Conservation (phyloP, 2,329 filamentous ascomycete genomes). For the Penicillium sp. region DNA sequence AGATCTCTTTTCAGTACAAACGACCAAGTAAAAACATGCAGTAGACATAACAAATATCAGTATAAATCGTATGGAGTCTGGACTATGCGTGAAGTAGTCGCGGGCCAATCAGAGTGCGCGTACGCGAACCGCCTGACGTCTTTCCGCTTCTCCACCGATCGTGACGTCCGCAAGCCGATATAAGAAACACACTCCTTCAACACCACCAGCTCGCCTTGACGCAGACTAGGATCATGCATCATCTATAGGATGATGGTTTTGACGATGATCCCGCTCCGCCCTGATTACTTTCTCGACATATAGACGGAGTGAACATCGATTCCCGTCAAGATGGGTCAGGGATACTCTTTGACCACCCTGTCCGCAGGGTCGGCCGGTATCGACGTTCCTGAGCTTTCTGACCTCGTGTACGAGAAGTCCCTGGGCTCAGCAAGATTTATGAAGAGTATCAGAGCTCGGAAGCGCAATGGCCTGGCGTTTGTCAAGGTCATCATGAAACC, state of each 20-base stretch:
- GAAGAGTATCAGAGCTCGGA: conserved; percentile 88
- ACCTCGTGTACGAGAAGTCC: conserved; percentile 86
- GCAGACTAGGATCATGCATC: neutral
- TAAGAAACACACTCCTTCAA: neutral
- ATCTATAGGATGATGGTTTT: neutral
- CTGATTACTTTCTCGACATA: neutral
- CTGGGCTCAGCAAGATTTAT: conserved; percentile 91
- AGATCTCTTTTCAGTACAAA: too few relatives aligned
- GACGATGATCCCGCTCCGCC: neutral
- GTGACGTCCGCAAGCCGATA: neutral
- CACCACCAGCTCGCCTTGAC: neutral
- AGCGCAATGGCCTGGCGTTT: conserved; percentile 85
- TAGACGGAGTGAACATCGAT: conserved; percentile 3
- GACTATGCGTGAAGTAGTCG: neutral
- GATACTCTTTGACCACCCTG: conserved; percentile 87
- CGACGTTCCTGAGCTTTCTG: conserved; percentile 85
- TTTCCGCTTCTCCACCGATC: conserved; percentile 1
- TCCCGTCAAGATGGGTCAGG: conserved; percentile 73
- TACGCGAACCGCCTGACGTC: conserved; percentile 4
- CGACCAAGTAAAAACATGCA: neutral
- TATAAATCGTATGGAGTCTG: neutral
- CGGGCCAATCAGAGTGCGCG: conserved; percentile 5
- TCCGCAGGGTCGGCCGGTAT: conserved; percentile 90
- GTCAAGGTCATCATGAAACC: conserved; percentile 96
- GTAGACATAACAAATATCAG: neutral